These are phyloP conservation scores for Ogataea dorogensis DNA, from an alignment of 805 yeast species.

Conservation along the genomic window DNA sequence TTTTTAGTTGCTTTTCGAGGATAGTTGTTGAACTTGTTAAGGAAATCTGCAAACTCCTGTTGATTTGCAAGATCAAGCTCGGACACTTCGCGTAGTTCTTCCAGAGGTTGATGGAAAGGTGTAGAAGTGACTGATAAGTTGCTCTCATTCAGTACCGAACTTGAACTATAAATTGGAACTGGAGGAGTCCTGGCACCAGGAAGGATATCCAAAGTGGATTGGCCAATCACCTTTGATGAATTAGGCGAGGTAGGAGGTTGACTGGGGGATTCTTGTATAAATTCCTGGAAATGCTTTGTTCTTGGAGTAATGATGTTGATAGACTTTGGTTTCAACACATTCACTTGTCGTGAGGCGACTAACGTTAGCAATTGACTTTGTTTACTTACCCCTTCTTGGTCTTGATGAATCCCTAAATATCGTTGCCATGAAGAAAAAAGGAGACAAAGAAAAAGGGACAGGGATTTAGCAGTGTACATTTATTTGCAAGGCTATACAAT, in stretches of 20 bases:
- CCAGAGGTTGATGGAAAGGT: conserved; percentile 14
- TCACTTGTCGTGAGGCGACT: conserved; percentile 4
- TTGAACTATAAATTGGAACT: conserved; percentile 16
- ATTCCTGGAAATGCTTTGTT: background rate
- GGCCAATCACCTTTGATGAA: conserved; percentile 16
- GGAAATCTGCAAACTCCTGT: conserved; percentile 10
- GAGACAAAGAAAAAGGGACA: conserved; percentile 4
- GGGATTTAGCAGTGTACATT: no score
- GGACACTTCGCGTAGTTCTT: conserved; percentile 1
- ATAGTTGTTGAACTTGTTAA: conserved; percentile 8
- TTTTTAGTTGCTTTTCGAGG: conserved; percentile 8
- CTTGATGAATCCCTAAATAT: conserved; percentile 2
- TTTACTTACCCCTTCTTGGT: conserved; percentile 6
- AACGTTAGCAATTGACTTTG: background rate
- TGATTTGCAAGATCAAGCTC: background rate
- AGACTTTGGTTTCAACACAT: conserved; percentile 14
- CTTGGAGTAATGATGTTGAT: conserved; percentile 8
- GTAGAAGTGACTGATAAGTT: conserved; percentile 21
- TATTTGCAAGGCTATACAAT: background rate
- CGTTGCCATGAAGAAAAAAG: conserved; percentile 4
- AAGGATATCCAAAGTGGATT: conserved; percentile 18
- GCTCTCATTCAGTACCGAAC: conserved; percentile 15
- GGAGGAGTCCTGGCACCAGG: conserved; percentile 26
- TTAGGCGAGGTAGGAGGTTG: background rate
- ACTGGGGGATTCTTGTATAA: no score